Percentiles rank a stretch among this genome's conserved stretches.
phyloP scores from a whole-genome alignment of 1,284 basidiomycete species.

The Mycena sp. region DNA sequence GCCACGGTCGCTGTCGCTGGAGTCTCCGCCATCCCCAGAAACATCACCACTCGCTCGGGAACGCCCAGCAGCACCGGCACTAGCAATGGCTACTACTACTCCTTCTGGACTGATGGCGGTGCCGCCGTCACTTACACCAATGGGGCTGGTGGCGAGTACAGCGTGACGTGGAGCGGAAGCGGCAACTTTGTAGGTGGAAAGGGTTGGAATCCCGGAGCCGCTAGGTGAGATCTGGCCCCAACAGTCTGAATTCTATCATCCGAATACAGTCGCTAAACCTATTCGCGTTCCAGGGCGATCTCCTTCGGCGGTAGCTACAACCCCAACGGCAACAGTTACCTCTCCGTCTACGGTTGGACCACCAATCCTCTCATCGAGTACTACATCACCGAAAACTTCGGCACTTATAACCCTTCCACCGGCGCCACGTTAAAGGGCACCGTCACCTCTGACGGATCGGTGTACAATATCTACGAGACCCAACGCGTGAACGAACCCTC shows the following conservation, averaged over 20 bases:
- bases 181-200: slow-evolving; percentile 44
- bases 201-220: slow-evolving; percentile 41
- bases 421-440: slow-evolving; percentile 38
- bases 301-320: slow-evolving; percentile 43
- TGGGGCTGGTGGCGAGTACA: slow-evolving; percentile 35
- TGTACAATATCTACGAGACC: slow-evolving; percentile 38
- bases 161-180: slow-evolving; percentile 33
- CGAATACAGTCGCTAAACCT: not conserved
- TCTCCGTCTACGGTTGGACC: slow-evolving; percentile 50
- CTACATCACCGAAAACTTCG: slow-evolving; percentile 51
- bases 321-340: slow-evolving; percentile 49
- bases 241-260: not conserved
- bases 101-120: slow-evolving; percentile 26
- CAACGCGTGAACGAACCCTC: slow-evolving; percentile 39
- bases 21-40: slow-evolving; percentile 20
- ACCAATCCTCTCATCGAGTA: slow-evolving; percentile 50
- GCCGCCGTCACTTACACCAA: slow-evolving; percentile 22
- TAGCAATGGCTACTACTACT: slow-evolving; percentile 32
- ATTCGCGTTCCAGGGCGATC: slow-evolving; percentile 34
- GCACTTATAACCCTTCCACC: slow-evolving; percentile 49
- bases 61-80: slow-evolving; percentile 30
- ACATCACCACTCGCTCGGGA: slow-evolving; percentile 22
- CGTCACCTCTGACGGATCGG: slow-evolving; percentile 41
- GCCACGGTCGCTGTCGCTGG: not conserved
- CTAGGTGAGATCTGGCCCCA: slow-evolving; percentile 16